Conservation (phyloP, 2,329 filamentous ascomycete genomes). For the Fusarium camptoceras region DNA sequence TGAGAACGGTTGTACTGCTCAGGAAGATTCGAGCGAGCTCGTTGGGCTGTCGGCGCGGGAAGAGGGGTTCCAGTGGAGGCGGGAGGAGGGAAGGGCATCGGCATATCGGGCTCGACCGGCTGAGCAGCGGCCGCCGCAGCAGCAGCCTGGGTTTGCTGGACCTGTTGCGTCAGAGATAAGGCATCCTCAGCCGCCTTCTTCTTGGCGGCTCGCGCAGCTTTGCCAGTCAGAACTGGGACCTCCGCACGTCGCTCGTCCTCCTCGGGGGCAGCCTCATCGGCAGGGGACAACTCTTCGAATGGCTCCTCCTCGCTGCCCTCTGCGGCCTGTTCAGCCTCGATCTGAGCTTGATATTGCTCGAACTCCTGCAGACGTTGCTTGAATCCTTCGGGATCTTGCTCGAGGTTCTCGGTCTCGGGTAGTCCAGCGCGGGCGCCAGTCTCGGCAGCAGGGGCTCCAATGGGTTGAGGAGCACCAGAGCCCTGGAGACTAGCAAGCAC, state of each 20-base stretch:
- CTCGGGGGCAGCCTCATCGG: conserved; percentile 18
- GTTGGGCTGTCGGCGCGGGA: conserved; percentile 88
- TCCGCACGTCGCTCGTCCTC: conserved; percentile 29
- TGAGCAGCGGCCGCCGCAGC: conserved; percentile 55
- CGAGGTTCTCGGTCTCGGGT: conserved; percentile 63
- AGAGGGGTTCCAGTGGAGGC: conserved; percentile 80
- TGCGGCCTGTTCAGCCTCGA: conserved; percentile 67
- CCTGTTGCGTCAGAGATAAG: conserved; percentile 84
- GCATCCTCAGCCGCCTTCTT: conserved; percentile 52
- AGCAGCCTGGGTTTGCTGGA: conserved; percentile 76
- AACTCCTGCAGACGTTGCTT: conserved; percentile 85
- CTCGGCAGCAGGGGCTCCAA: conserved; percentile 51
- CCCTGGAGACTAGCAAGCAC: conserved; percentile 58
- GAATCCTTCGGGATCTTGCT: conserved; percentile 68
- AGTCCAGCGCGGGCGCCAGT: conserved; percentile 59
- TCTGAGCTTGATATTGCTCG: conserved; percentile 78
- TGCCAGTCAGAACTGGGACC: conserved; percentile 34
- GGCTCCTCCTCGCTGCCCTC: conserved; percentile 52
- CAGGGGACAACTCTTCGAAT: conserved; percentile 30
- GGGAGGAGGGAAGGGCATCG: conserved; percentile 77
- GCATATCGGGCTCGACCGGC: conserved; percentile 70
- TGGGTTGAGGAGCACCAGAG: conserved; percentile 52
- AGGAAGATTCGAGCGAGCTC: conserved; percentile 84
- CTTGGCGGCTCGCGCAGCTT: conserved; percentile 47
- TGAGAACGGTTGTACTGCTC: conserved; percentile 78